phyloP scores from a whole-genome alignment of 2,329 filamentous ascomycete species.

The Zelopaecilomyces penicillatus region DNA sequence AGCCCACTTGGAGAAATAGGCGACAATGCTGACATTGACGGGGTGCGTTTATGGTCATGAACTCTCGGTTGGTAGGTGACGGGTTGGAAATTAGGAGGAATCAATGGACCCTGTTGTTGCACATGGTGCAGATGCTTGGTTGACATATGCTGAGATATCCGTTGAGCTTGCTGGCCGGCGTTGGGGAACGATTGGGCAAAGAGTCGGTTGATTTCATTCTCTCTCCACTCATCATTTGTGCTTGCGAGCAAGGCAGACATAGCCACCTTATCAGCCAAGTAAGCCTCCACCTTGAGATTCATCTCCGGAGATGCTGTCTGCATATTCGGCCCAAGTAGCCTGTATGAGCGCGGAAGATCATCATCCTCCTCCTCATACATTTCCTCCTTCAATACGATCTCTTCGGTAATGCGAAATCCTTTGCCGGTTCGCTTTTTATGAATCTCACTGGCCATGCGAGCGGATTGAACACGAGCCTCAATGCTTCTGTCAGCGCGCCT shows the following conservation, averaged over 20 bases:
- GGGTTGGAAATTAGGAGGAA: constrained; percentile 15
- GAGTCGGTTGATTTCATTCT: constrained; percentile 37
- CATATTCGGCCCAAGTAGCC: constrained; percentile 53
- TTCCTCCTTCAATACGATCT: constrained; percentile 82
- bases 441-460: constrained; percentile 78
- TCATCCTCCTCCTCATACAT: constrained; percentile 97
- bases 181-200: constrained; percentile 40
- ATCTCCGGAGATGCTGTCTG: constrained; percentile 52
- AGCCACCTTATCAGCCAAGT: constrained; percentile 32
- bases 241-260: constrained; percentile 32
- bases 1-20: background rate
- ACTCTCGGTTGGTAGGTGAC: constrained; percentile 15
- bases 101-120: constrained; percentile 10
- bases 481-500: constrained; percentile 77
- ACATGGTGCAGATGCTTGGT: background rate
- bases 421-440: constrained; percentile 84
- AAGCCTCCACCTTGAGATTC: constrained; percentile 50
- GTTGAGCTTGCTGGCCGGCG: constrained; percentile 20
- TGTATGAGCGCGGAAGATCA: constrained; percentile 60
- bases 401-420: constrained; percentile 69
- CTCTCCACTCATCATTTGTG: constrained; percentile 30
- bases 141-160: constrained; percentile 12
- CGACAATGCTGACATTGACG: background rate
- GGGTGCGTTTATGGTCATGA: background rate
- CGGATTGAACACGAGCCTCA: constrained; percentile 82